Evolutionary conservation across 108 stramenopile species (phyloP).

Genomic region (Cyclostephanos invisitatus): DNA sequence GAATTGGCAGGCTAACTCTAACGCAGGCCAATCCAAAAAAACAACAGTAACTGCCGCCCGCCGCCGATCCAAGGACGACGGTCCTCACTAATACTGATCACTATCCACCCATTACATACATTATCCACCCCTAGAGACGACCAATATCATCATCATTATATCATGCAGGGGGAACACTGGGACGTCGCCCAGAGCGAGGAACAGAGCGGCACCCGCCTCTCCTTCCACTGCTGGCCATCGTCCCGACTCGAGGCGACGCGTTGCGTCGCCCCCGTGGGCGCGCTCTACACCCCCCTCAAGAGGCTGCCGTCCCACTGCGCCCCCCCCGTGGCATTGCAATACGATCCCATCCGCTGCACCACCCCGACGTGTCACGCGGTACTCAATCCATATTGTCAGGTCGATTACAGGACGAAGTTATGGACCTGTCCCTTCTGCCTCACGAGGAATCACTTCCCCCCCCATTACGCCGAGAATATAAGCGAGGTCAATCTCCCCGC

Average conservation of each 20-base stretch:
- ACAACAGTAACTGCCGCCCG: too few relatives aligned
- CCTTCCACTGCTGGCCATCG: constrained; percentile 97
- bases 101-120: too few relatives aligned
- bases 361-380: constrained; percentile 92
- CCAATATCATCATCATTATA: not conserved
- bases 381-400: constrained; percentile 96
- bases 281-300: constrained; percentile 97
- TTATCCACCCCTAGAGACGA: too few relatives aligned
- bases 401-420: constrained; percentile 95
- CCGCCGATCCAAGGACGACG: too few relatives aligned
- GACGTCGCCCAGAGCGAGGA: constrained; percentile 85
- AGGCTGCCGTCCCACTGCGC: constrained; percentile 75
- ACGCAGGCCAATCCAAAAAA: too few relatives aligned
- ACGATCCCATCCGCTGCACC: constrained; percentile 98
- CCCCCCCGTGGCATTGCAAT: constrained; percentile 86
- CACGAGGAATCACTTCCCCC: constrained; percentile 98
- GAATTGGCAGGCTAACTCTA: too few relatives aligned
- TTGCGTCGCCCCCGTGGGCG: constrained; percentile 96
- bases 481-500: constrained; percentile 97
- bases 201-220: constrained; percentile 88
- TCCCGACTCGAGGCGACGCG: constrained; percentile 94
- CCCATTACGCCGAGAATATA: constrained; percentile 99
- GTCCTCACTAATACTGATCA: too few relatives aligned
- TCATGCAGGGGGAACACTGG: constrained; percentile 75
- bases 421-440: constrained; percentile 99